phyloP scores from a whole-genome alignment of 768 basidiomycete species.

The Boletales sp. region DNA sequence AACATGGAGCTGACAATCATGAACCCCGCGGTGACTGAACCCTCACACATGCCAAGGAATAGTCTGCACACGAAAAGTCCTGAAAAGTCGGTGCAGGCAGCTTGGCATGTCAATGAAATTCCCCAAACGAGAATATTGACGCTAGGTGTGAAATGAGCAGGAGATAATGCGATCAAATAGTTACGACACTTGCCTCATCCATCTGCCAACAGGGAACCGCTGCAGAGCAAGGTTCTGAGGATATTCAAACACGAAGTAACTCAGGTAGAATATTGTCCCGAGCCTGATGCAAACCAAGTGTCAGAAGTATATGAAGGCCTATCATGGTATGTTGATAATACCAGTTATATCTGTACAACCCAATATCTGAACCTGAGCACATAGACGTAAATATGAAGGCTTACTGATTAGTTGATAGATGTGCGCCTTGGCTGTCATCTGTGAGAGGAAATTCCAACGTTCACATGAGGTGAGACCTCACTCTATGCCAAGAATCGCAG shows the following conservation, averaged over 20 bases:
- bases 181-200: slow-evolving; percentile 58
- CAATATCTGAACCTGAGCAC: not conserved
- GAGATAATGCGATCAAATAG: not conserved
- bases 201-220: slow-evolving; percentile 71
- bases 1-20: slow-evolving; percentile 26
- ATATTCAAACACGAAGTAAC: slow-evolving; percentile 68
- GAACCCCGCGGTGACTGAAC: slow-evolving; percentile 68
- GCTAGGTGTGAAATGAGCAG: slow-evolving; percentile 42
- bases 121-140: slow-evolving; percentile 68
- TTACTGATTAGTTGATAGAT: slow-evolving; percentile 64
- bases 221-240: slow-evolving; percentile 73
- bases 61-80: slow-evolving; percentile 62
- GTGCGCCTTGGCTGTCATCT: slow-evolving; percentile 46
- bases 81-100: slow-evolving; percentile 49
- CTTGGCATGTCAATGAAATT: slow-evolving; percentile 55
- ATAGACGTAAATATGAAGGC: slow-evolving; percentile 11
- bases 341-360: slow-evolving; percentile 58
- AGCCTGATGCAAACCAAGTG: slow-evolving; percentile 43
- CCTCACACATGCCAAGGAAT: slow-evolving; percentile 43
- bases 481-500: slow-evolving; percentile 71
- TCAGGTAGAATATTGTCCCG: slow-evolving; percentile 71
- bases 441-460: not conserved
- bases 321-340: slow-evolving; percentile 15
- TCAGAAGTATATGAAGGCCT: too few species aligned
- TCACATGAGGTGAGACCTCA: slow-evolving; percentile 23